Evolutionary conservation across 352 stramenopile genomes (phyloP), one percentile per base, ranked within the genome.

Genomic region (Globisporangium middletonii): DNA sequence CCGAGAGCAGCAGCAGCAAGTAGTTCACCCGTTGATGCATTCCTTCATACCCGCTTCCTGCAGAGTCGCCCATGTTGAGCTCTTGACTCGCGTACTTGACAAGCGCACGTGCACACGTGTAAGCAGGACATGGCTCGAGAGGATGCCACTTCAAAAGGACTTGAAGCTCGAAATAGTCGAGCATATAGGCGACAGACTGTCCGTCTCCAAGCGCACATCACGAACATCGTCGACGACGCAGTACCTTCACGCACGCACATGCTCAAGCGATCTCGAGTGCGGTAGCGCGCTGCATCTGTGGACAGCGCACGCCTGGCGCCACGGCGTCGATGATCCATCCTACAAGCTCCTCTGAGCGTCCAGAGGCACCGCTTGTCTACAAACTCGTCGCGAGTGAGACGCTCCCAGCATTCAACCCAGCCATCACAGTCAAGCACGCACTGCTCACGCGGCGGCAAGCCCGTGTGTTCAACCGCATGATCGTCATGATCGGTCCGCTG

Each of bases 371-470:
- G 16, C 13, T 59, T 0, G 23, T 60, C 37, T 60, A 64, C 19
- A 38, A 60, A 26, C 28, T 64, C 13, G 58, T 42, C 11, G 30
- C 58, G 28, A 60, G 38, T 9, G 16, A 64, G 37, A n/a, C 18
- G 8, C 37, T 64, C 9, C 43, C 43, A 16, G 41, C 51, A 2
- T 59, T 64, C 26, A 43, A 64, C n/a, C 51, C 58, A 13, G 23
- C 30, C 9, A 35, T 54, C n/a, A 60, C 51, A 11, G 42, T 54
- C 30, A 64, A 64, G 18, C 58, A 41, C 16, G 37, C 33, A 9
- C 13, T 60, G 9, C 38, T 64, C 27, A 41, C 23, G 5, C 1
- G 23, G 2, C 35, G 26, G 6, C 41, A 63, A 44, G 43, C 52
- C 6, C 19, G 9, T 9, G 42, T 16, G 16, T 58, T 57, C 50